phyloP scores from a whole-genome alignment of 148 eudicot genomes.

The Nepenthes mirabilis region DNA sequence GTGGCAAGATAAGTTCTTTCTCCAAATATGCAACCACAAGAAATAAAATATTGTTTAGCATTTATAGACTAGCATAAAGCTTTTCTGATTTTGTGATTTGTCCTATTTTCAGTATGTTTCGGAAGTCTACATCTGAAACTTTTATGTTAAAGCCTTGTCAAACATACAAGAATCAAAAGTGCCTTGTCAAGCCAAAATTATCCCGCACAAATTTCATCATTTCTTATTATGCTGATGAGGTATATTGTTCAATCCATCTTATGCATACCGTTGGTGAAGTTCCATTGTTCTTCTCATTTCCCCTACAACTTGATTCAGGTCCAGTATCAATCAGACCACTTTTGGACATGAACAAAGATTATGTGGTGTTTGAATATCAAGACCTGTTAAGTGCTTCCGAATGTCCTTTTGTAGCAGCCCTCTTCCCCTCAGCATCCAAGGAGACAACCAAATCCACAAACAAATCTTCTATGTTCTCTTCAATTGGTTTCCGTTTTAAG shows the following conservation, averaged over 20 bases:
- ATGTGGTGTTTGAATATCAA: conserved; percentile 91
- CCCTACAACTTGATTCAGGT: conserved; percentile 38
- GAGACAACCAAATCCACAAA: conserved; percentile 40
- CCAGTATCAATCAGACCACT: conserved; percentile 85
- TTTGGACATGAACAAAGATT: conserved; percentile 98
- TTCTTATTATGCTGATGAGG: conserved; percentile 98
- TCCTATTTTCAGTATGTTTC: conserved; percentile 75
- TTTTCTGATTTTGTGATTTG: conserved; percentile 5
- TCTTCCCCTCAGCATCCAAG: conserved; percentile 68
- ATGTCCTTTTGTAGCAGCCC: conserved; percentile 83
- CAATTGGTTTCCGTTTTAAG: conserved; percentile 95
- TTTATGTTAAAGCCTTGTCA: conserved; percentile 89
- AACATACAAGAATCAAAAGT: conserved; percentile 80
- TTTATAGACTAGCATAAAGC: too few relatives aligned
- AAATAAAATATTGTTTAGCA: too few relatives aligned
- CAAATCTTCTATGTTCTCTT: conserved; percentile 89
- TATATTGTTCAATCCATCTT: conserved; percentile 13
- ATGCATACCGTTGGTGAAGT: background rate
- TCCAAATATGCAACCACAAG: too few relatives aligned
- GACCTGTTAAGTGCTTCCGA: conserved; percentile 77
- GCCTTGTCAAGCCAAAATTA: conserved; percentile 87
- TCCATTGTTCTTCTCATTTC: background rate
- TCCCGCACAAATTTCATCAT: conserved; percentile 89
- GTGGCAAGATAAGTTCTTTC: too few relatives aligned
- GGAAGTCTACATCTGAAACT: conserved; percentile 94